phyloP scores from a whole-genome alignment of 1,284 basidiomycete species.

The Wallemia hederae region DNA sequence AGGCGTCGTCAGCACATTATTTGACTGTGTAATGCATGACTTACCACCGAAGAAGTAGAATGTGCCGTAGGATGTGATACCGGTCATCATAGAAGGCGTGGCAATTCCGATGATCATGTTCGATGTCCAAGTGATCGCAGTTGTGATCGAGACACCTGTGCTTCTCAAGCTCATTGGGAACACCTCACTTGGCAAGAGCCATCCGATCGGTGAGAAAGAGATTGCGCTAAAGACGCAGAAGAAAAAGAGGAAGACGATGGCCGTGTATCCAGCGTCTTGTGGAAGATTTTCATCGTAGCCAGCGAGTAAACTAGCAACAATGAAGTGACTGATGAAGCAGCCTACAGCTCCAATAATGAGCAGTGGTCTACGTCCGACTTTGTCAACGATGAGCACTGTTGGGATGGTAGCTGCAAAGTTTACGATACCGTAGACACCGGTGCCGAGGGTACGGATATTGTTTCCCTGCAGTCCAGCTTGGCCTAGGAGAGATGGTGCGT shows the following conservation, averaged over 20 bases:
- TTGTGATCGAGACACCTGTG: conserved; percentile 6
- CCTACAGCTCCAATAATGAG: conserved; percentile 10
- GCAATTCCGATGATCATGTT: conserved; percentile 8
- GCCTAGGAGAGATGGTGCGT: conserved; percentile 18
- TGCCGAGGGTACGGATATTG: conserved; percentile 35
- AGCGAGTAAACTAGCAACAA: conserved; percentile 10
- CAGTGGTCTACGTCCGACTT: conserved; percentile 24
- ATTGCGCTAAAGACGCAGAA: conserved; percentile 9
- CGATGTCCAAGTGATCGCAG: conserved; percentile 7
- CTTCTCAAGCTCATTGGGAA: conserved; percentile 7
- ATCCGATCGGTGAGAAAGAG: conserved; percentile 8
- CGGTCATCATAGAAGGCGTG: conserved; percentile 7
- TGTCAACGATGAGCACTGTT: conserved; percentile 39
- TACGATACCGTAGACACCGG: conserved; percentile 53
- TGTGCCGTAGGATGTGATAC: conserved; percentile 1
- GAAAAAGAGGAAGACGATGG: conserved; percentile 7
- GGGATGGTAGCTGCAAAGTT: conserved; percentile 40
- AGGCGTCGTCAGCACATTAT: no score
- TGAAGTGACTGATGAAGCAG: conserved; percentile 7
- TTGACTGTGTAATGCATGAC: background rate
- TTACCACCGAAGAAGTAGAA: conserved; percentile 3
- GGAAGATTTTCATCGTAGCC: conserved; percentile 8
- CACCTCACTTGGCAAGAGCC: conserved; percentile 9
- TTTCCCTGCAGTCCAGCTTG: conserved; percentile 12
- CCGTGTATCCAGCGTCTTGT: conserved; percentile 3